A percentile compares a stretch with the other conserved stretches of the same genome.
phyloP scores from a whole-genome alignment of 129 eudicot species.

The Helianthus tuberosus region DNA sequence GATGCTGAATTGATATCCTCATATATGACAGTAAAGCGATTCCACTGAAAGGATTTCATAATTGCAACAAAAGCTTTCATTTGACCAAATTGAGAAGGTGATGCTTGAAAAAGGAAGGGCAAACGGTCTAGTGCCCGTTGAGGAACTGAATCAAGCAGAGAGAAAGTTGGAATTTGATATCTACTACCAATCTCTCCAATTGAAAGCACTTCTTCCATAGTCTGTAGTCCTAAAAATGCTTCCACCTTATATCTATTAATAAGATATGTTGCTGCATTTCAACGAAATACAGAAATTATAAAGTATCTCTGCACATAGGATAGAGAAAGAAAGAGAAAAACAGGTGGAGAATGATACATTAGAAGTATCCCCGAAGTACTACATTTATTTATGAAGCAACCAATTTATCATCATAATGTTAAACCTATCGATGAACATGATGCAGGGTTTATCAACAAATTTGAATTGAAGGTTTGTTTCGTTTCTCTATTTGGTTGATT shows the following conservation, averaged over 20 bases:
- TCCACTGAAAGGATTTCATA: constrained; percentile 41
- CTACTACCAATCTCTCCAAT: constrained; percentile 38
- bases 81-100: constrained; percentile 37
- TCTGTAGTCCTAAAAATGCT: constrained; percentile 53
- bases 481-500: no score
- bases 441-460: no score
- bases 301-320: constrained; percentile 8
- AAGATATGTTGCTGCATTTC: constrained; percentile 54
- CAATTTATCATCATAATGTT: constrained; percentile 1
- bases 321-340: constrained; percentile 5
- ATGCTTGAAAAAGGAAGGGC: constrained; percentile 58
- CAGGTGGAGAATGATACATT: background rate
- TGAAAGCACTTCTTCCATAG: constrained; percentile 48
- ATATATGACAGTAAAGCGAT: constrained; percentile 34
- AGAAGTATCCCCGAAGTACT: background rate
- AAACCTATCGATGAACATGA: background rate
- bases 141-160: constrained; percentile 49
- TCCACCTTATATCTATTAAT: constrained; percentile 34
- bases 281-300: constrained; percentile 8
- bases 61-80: constrained; percentile 52
- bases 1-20: constrained; percentile 39
- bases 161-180: constrained; percentile 43
- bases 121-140: constrained; percentile 36
- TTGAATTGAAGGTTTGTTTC: no score
- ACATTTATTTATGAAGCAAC: no score